phyloP scores from a whole-genome alignment of 2,329 filamentous ascomycete genomes.

The Corniculantispora saksenae region DNA sequence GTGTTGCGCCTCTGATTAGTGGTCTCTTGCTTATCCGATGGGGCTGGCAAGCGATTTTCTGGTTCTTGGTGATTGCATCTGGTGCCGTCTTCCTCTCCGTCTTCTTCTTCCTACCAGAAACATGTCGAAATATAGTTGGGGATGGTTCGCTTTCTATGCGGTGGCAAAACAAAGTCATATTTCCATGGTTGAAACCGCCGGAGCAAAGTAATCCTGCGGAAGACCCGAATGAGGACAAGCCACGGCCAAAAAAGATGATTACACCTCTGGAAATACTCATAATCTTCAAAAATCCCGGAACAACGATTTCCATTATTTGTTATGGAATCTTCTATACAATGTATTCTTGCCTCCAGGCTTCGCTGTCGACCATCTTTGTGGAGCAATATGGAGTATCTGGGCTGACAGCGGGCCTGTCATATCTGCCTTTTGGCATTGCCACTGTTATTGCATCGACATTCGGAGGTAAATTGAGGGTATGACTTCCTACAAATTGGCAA shows the following conservation, averaged over 20 bases:
- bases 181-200: not conserved
- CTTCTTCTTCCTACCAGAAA: not conserved
- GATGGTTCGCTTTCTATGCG: not conserved
- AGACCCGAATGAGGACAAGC: not conserved
- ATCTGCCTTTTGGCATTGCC: not conserved
- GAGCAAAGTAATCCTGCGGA: not conserved
- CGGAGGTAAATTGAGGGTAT: not conserved
- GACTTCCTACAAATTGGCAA: not conserved
- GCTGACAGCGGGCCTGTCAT: not conserved
- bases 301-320: not conserved
- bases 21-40: constrained; percentile 3
- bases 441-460: not conserved
- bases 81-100: not conserved
- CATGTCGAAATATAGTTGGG: not conserved
- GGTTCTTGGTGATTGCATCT: constrained; percentile 2
- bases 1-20: constrained; percentile 8
- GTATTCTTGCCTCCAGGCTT: constrained; percentile 4
- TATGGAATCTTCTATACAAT: not conserved
- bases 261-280: not conserved
- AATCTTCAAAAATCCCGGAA: not conserved
- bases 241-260: not conserved
- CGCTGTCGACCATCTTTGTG: constrained; percentile 8
- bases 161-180: constrained; percentile 7
- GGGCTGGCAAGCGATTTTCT: constrained; percentile 5
- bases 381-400: constrained; percentile 8